Conservation (phyloP, 2,329 filamentous ascomycete species). For the Fusarium liriodendri region DNA sequence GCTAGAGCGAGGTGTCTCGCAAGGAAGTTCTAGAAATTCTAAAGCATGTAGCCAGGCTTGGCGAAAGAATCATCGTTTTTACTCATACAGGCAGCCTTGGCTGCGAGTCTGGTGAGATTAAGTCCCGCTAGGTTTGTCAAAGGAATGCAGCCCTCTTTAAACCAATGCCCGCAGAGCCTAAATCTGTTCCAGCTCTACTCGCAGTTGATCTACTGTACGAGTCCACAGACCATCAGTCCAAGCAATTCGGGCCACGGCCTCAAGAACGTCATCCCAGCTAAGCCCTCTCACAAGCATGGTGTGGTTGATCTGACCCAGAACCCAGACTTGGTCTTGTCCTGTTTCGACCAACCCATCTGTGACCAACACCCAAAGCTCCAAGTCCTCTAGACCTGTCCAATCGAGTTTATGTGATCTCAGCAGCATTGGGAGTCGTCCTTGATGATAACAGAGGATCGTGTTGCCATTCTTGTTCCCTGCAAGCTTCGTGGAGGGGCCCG, state of each 20-base stretch:
- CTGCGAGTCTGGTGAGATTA: not conserved
- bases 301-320: not conserved
- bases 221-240: not conserved
- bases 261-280: not conserved
- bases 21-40: not conserved
- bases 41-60: not conserved
- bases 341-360: not conserved
- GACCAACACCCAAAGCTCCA: not conserved
- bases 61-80: not conserved
- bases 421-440: not conserved
- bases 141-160: not conserved
- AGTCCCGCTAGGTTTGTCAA: not conserved
- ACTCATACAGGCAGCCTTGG: too few relatives aligned
- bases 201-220: not conserved
- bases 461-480: not conserved
- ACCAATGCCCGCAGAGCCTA: not conserved
- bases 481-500: not conserved
- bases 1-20: too few relatives aligned
- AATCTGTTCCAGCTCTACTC: not conserved
- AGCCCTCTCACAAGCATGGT: not conserved
- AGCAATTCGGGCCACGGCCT: not conserved
- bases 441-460: not conserved
- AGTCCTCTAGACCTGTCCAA: not conserved
- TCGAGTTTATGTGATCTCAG: not conserved
- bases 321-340: not conserved